A percentile compares a stretch with the other conserved stretches of the same genome.
Evolutionary conservation across 2,329 filamentous ascomycete species (phyloP).

Genomic region (Elsinoe ampelina): DNA sequence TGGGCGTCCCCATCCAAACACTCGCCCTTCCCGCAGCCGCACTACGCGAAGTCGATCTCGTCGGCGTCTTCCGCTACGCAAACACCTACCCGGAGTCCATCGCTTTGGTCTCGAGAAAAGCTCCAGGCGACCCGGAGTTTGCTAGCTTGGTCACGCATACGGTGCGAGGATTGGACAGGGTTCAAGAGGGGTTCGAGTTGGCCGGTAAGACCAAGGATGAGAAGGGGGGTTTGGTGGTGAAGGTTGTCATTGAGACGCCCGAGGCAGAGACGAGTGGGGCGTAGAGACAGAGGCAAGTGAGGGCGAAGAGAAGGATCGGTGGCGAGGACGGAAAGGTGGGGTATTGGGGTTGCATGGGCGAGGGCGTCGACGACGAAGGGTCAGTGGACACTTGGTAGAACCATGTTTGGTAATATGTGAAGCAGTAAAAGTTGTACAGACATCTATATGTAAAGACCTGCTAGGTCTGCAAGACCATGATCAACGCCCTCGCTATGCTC

Average conservation of each 20-base stretch:
- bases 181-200: constrained; percentile 58
- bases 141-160: constrained; percentile 66
- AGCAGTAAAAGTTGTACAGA: not conserved
- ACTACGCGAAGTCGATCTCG: constrained; percentile 64
- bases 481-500: constrained; percentile 8
- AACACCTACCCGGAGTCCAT: constrained; percentile 69
- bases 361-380: not conserved
- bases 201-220: constrained; percentile 60
- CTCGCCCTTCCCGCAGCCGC: constrained; percentile 64
- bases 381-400: not conserved
- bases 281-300: not conserved
- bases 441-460: not conserved
- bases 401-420: not conserved
- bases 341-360: not conserved
- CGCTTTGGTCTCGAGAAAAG: constrained; percentile 42
- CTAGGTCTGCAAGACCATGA: not conserved
- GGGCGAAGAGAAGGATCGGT: not conserved
- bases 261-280: constrained; percentile 7
- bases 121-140: constrained; percentile 49
- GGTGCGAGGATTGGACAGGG: constrained; percentile 55
- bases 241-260: constrained; percentile 51
- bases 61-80: constrained; percentile 70
- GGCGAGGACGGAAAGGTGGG: not conserved
- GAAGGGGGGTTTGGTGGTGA: constrained; percentile 59
- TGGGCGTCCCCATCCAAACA: constrained; percentile 69